phyloP scores from a whole-genome alignment of 768 basidiomycete genomes.

The Crassisporium funariophilum region DNA sequence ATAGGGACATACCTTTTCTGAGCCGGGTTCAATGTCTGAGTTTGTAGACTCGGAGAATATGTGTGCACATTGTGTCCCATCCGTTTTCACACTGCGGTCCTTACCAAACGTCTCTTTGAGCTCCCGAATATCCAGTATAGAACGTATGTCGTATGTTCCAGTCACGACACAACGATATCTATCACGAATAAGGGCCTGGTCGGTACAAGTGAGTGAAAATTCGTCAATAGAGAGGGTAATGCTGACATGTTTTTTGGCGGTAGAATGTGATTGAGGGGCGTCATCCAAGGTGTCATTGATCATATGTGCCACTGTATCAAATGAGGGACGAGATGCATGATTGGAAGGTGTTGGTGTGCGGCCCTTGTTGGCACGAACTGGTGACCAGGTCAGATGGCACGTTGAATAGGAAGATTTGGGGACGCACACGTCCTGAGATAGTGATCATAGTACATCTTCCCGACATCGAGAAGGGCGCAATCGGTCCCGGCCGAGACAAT shows the following conservation, averaged over 20 bases:
- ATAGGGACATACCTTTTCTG: slow-evolving; percentile 20
- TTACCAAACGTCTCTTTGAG: slow-evolving; percentile 3
- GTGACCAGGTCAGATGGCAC: slow-evolving; percentile 11
- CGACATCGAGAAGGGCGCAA: slow-evolving; percentile 18
- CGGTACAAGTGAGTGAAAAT: slow-evolving; percentile 2
- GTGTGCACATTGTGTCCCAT: slow-evolving; percentile 25
- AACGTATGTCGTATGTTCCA: slow-evolving; percentile 22
- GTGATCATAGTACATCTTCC: slow-evolving; percentile 29
- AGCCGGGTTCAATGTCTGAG: slow-evolving; percentile 13
- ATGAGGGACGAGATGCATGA: slow-evolving; percentile 24
- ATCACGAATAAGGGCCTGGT: slow-evolving; percentile 38
- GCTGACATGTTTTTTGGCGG: slow-evolving; percentile 17
- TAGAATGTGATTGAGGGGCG: slow-evolving; percentile 16
- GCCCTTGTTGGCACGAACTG: slow-evolving; percentile 19
- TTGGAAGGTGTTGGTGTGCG: slow-evolving; percentile 18
- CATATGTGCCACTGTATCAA: slow-evolving; percentile 24
- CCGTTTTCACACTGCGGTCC: slow-evolving; percentile 1
- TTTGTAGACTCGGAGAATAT: slow-evolving; percentile 30
- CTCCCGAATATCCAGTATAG: slow-evolving; percentile 12
- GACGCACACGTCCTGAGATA: slow-evolving; percentile 30
- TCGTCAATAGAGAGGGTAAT: slow-evolving; percentile 1
- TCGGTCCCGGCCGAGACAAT: slow-evolving; percentile 11
- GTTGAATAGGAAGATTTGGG: slow-evolving; percentile 4
- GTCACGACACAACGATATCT: slow-evolving; percentile 35
- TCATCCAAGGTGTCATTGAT: slow-evolving; percentile 18